phyloP scores from a whole-genome alignment of 495 filamentous ascomycete species.

The Penicillium subrubescens region DNA sequence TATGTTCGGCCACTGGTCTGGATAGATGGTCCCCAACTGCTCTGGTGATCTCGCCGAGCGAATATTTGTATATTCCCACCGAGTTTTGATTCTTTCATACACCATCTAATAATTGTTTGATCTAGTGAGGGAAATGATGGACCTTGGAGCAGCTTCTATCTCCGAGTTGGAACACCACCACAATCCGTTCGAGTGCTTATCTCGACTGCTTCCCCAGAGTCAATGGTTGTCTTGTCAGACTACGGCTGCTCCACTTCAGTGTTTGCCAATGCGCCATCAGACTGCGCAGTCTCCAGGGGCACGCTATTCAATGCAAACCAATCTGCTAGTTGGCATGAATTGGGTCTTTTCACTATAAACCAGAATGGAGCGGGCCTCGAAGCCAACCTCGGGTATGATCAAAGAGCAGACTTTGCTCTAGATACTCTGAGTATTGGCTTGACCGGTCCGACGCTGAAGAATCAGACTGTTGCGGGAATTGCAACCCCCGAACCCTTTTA shows the following conservation, averaged over 20 bases:
- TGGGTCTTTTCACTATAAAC: constrained; percentile 20
- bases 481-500: constrained; percentile 24
- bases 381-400: constrained; percentile 23
- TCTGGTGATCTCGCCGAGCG: constrained; percentile 20
- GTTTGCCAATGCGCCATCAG: constrained; percentile 15
- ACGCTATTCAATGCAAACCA: constrained; percentile 20
- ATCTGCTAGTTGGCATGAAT: constrained; percentile 21
- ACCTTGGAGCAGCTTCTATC: constrained; percentile 26
- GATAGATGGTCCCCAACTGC: constrained; percentile 17
- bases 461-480: constrained; percentile 26
- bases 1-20: constrained; percentile 3
- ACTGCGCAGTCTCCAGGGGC: constrained; percentile 24
- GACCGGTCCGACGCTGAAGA: constrained; percentile 15
- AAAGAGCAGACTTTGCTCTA: constrained; percentile 18
- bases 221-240: constrained; percentile 25
- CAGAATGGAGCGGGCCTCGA: constrained; percentile 23
- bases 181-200: constrained; percentile 22
- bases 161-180: constrained; percentile 20
- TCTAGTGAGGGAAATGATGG: constrained; percentile 28
- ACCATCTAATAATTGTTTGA: neutral
- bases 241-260: constrained; percentile 25
- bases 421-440: constrained; percentile 17
- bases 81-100: neutral
- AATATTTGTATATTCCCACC: constrained; percentile 21
- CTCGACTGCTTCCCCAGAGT: constrained; percentile 28